Percentiles rank a stretch among this genome's conserved stretches.
phyloP scores from a whole-genome alignment of 345 rosid genomes.

The Streptanthus diversifolius region DNA sequence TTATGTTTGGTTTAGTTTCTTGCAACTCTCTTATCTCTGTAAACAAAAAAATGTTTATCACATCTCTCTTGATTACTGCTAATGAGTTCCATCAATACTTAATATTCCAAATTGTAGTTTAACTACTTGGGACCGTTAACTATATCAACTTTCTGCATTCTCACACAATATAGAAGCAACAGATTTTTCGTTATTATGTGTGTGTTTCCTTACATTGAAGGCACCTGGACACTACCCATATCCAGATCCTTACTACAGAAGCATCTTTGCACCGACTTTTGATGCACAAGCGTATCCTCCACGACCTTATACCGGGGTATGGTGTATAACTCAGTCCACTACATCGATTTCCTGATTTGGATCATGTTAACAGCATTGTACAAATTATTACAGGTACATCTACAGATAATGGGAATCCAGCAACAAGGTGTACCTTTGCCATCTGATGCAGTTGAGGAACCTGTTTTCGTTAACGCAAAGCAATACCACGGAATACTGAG shows the following conservation, averaged over 20 bases:
- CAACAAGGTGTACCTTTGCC: slow-evolving; percentile 92
- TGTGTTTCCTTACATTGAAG: slow-evolving; percentile 38
- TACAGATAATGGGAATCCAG: slow-evolving; percentile 91
- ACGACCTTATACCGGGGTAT: slow-evolving; percentile 57
- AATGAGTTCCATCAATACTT: background rate
- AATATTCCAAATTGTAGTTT: background rate
- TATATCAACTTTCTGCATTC: background rate
- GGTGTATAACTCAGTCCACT: background rate
- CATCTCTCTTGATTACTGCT: background rate
- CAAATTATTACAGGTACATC: slow-evolving; percentile 53
- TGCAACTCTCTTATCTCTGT: background rate
- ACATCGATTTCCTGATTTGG: background rate
- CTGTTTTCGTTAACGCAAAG: slow-evolving; percentile 97
- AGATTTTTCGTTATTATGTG: background rate
- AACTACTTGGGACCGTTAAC: background rate
- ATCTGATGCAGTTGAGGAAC: slow-evolving; percentile 90
- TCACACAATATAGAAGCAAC: background rate
- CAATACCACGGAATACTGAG: slow-evolving; percentile 96
- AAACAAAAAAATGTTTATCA: background rate
- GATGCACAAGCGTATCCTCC: slow-evolving; percentile 53
- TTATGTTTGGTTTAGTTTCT: background rate
- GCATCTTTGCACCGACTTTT: slow-evolving; percentile 70
- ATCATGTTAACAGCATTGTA: background rate
- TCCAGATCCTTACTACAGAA: slow-evolving; percentile 90
- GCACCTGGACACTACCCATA: slow-evolving; percentile 71